These are phyloP conservation scores for Ceratocystiopsis brevicomis DNA, from an alignment of 2,329 filamentous ascomycete species.

Conservation along the genomic window DNA sequence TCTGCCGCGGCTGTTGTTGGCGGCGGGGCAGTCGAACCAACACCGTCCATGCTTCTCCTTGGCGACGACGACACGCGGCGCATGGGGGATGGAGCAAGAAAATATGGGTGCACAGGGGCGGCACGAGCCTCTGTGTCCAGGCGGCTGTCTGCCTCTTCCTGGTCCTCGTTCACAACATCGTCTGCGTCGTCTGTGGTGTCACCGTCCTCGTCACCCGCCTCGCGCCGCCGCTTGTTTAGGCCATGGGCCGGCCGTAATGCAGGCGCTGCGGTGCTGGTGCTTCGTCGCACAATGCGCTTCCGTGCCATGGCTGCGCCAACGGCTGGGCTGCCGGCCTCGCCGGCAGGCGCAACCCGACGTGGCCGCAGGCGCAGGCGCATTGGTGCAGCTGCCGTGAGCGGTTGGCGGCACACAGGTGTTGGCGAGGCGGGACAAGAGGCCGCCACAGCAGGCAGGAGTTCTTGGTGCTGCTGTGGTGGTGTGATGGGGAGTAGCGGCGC, in stretches of 20 bases:
- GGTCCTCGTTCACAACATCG: conserved; percentile 10
- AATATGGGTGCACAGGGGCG: neutral
- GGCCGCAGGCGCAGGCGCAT: conserved; percentile 37
- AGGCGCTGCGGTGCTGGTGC: conserved; percentile 4
- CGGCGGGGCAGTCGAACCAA: neutral
- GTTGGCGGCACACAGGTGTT: too few relatives aligned
- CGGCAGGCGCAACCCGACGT: conserved; percentile 16
- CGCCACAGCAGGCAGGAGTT: conserved; percentile 26
- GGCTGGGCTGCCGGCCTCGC: conserved; percentile 5
- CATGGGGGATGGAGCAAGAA: neutral
- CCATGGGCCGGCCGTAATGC: conserved; percentile 20
- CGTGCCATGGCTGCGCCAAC: conserved; percentile 12
- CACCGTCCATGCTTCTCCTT: too few relatives aligned
- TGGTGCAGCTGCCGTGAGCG: conserved; percentile 17
- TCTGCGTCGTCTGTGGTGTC: conserved; percentile 24
- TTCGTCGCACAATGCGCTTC: conserved; percentile 33
- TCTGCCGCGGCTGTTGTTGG: neutral
- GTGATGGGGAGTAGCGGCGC: conserved; percentile 17
- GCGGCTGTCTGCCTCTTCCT: conserved; percentile 9
- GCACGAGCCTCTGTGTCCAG: conserved; percentile 9
- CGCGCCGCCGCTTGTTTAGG: conserved; percentile 34
- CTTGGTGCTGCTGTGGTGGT: conserved; percentile 18
- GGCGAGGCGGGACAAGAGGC: too few relatives aligned
- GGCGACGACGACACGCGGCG: too few relatives aligned
- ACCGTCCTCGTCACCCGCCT: conserved; percentile 25